Evolutionary conservation across 2,329 filamentous ascomycete species (phyloP).

Genomic region (Fusarium drepaniforme): DNA sequence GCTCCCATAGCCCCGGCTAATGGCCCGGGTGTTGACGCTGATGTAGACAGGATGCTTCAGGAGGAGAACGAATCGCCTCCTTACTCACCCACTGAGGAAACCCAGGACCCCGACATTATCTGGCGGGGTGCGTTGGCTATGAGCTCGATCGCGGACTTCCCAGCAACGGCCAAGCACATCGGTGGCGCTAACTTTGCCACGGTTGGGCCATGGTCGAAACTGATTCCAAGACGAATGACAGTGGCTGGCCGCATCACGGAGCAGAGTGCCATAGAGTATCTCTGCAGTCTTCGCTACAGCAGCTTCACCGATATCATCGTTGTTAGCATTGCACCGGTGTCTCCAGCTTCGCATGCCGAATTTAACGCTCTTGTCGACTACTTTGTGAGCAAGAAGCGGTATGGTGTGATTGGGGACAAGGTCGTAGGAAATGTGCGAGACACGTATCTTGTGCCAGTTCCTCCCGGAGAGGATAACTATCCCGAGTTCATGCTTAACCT

Average conservation of each 20-base stretch:
- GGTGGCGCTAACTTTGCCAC: slow-evolving; percentile 82
- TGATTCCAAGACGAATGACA: slow-evolving; percentile 78
- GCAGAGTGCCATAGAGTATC: slow-evolving; percentile 88
- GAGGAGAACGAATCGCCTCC: slow-evolving; percentile 85
- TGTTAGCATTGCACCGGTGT: slow-evolving; percentile 76
- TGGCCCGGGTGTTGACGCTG: slow-evolving; percentile 81
- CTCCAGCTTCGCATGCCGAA: slow-evolving; percentile 68
- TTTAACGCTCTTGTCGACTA: slow-evolving; percentile 89
- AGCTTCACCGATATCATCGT: slow-evolving; percentile 87
- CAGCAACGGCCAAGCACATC: slow-evolving; percentile 83
- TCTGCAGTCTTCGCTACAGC: slow-evolving; percentile 87
- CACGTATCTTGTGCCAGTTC: slow-evolving; percentile 90
- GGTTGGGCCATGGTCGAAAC: slow-evolving; percentile 76
- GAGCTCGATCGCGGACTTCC: slow-evolving; percentile 81
- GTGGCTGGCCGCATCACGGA: slow-evolving; percentile 86
- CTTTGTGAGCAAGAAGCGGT: slow-evolving; percentile 84
- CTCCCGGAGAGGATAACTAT: slow-evolving; percentile 75
- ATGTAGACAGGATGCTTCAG: slow-evolving; percentile 89
- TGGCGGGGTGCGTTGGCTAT: slow-evolving; percentile 85
- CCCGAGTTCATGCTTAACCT: slow-evolving; percentile 92
- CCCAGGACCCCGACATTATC: slow-evolving; percentile 75
- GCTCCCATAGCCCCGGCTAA: slow-evolving; percentile 59
- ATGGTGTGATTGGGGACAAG: slow-evolving; percentile 88
- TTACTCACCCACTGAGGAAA: slow-evolving; percentile 84
- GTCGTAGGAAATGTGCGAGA: slow-evolving; percentile 83